Base-by-base conservation (phyloP, 1,139 yeast genomes). In the Candida sojae region DNA sequence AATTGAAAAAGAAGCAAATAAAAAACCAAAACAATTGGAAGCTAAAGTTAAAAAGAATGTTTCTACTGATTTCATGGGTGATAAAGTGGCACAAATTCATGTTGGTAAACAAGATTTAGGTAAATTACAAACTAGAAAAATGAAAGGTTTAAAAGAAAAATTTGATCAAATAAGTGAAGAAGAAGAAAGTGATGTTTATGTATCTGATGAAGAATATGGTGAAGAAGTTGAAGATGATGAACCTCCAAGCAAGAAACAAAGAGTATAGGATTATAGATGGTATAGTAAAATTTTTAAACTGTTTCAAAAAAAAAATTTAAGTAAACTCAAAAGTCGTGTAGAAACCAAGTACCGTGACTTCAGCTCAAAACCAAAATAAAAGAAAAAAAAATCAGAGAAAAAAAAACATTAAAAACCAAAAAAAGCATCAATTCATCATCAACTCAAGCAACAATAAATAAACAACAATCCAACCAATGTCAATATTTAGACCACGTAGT, bases 41-140 rank as follows among this genome's bases (percentile, higher is more conserved):
- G 82, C 90, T 48, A 89, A 82, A 77, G 83, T 80, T 53, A 86
- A 86, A 80, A 95, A 95, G 91, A 93, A 93, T 63, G 85, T 93
- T 49, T 85, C 85, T 54, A 83, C 86, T 42, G 98, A 95, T 65
- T 63, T 77, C 53, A 82, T 93, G 88, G 99, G 99, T 73, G 99
- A 93, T 70, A 91, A 93, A 83, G 82, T 93, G 55, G 99, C 97
- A 57, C 89, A 93, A 72, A 83, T 93, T 60, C 99, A 93, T 67
- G 87, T 93, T 69, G 98, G 97, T 70, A 86, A 86, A 68, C 99
- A 93, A 77, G 98, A 93, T 67, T 77, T 95, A 67, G 78, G 82
- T 64, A 86, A 86, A 67, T 72, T 93, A 66, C 99, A 93, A 72
- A 92, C 99, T 10, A 84, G 99, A 74, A 93, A 93, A 83, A 89